Percentiles rank a stretch among this genome's conserved stretches.
Evolutionary conservation across 352 stramenopile genomes (phyloP).

Genomic region (Thalassiosira oceanica): DNA sequence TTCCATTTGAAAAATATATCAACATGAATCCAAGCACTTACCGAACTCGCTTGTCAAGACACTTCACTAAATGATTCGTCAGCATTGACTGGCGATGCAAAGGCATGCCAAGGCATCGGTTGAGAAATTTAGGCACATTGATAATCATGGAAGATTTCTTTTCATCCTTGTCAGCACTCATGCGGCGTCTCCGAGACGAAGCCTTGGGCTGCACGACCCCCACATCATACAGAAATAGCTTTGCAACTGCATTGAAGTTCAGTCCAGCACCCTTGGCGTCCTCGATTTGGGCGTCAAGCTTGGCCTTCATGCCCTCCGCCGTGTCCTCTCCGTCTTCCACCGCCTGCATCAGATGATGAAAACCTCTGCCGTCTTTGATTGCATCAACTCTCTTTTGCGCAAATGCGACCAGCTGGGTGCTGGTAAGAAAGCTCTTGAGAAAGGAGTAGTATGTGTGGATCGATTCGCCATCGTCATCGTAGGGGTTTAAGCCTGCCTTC

Average conservation of each 20-base stretch:
- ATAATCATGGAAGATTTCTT: conserved; percentile 1
- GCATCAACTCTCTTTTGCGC: conserved; percentile 29
- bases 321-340: conserved; percentile 24
- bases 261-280: conserved; percentile 33
- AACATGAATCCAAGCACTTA: too few species aligned
- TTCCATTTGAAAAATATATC: too few species aligned
- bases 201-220: too few species aligned
- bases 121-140: conserved; percentile 21
- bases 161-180: conserved; percentile 1
- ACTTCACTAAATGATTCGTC: conserved; percentile 17
- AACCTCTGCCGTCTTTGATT: conserved; percentile 32
- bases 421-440: too few species aligned
- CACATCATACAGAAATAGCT: conserved; percentile 3
- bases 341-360: conserved; percentile 16
- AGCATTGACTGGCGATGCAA: conserved; percentile 20
- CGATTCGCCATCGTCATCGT: not conserved
- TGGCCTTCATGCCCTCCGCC: conserved; percentile 36
- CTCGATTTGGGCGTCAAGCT: conserved; percentile 37
- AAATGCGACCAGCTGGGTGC: too few species aligned
- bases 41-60: conserved; percentile 30
- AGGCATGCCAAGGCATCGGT: conserved; percentile 29
- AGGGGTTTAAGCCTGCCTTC: too few species aligned
- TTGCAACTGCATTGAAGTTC: conserved; percentile 27
- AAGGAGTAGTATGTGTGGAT: too few species aligned
- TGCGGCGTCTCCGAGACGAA: too few species aligned